Base-by-base conservation (phyloP, 768 basidiomycete genomes). In the Podaxis pistillaris region DNA sequence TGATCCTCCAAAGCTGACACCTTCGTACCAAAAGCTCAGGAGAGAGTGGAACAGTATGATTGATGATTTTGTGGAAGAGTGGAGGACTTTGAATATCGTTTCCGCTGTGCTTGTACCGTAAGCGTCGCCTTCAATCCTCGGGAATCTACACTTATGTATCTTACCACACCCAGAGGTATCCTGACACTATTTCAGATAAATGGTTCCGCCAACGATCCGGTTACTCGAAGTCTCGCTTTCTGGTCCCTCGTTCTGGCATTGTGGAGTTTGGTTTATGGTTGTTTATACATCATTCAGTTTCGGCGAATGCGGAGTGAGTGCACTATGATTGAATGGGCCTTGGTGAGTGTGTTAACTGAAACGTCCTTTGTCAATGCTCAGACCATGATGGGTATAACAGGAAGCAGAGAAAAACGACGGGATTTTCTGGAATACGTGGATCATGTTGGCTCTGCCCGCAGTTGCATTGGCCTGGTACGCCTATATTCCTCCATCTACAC, bases 391-490 rank as follows among this genome's bases (percentile, higher is more conserved):
- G 19, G 19, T 19, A 40, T 28, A 49, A 15, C 60, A 87, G 85
- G 88, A 88, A 68, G 81, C 86, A 7, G 81, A 81, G 38, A 71
- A 70, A 37, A 65, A 71, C 0, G 58, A 61, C n/a, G 15, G 17
- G 0, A 71, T 74, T 5, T 74, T 69, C 67, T 78, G 88, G 88
- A 89, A 89, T 63, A 82, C 86, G 4, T 87, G 86, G 86, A 82
- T 89, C 1, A 63, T 89, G 12, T 76, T 89, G 26, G 83, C 86
- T 0, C 79, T 86, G 75, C 87, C 87, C 0, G 82, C 79, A 0
- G 66, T 85, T 15, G 88, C 85, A 84, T 78, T 88, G 33, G 77
- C 83, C 2, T 88, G 86, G 86, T 84, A 60, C 19, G 67, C 56
- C 52, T 2, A 30, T 13, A 8, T 13, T 6, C 52, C 28, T 13